Percentiles rank a stretch among this genome's conserved stretches.
Evolutionary conservation across 116 monocot species (phyloP).

Genomic region (Dioscorea cayenensis): DNA sequence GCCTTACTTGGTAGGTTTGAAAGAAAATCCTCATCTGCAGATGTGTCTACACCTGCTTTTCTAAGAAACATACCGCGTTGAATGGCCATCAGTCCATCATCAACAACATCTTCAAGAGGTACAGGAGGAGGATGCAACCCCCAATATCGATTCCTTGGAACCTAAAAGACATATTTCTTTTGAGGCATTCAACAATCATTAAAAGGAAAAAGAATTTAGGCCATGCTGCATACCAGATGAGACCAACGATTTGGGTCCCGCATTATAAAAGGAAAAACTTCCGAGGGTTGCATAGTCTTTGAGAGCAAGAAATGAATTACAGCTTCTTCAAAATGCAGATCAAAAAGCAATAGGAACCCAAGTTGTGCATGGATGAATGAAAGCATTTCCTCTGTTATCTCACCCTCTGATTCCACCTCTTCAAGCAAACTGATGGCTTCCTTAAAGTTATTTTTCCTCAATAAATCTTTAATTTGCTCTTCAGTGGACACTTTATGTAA

Average conservation of each 20-base stretch:
- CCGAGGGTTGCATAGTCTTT: slow-evolving; percentile 88
- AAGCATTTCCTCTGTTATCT: slow-evolving; percentile 78
- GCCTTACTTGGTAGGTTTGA: slow-evolving; percentile 81
- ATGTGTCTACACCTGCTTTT: slow-evolving; percentile 89
- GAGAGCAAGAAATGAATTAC: slow-evolving; percentile 91
- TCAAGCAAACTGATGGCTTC: slow-evolving; percentile 65
- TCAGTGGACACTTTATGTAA: slow-evolving; percentile 62
- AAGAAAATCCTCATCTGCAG: slow-evolving; percentile 74
- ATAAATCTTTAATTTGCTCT: slow-evolving; percentile 85
- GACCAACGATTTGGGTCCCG: slow-evolving; percentile 95
- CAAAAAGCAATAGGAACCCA: slow-evolving; percentile 89
- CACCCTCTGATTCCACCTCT: slow-evolving; percentile 73
- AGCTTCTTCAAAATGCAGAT: slow-evolving; percentile 96
- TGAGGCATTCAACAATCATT: neutral
- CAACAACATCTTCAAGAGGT: slow-evolving; percentile 87
- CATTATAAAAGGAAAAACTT: slow-evolving; percentile 96
- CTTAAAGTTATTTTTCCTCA: slow-evolving; percentile 74
- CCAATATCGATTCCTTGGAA: slow-evolving; percentile 95
- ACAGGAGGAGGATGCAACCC: slow-evolving; percentile 95
- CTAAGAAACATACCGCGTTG: slow-evolving; percentile 75
- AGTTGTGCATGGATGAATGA: slow-evolving; percentile 97
- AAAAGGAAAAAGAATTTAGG: neutral
- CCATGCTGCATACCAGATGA: slow-evolving; percentile 42
- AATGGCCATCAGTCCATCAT: slow-evolving; percentile 71
- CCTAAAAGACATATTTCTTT: slow-evolving; percentile 33